Evolutionary conservation across 1,284 basidiomycete species (phyloP), one percentile per base, ranked within the genome.

Genomic region (Ceratobasidium sp.): DNA sequence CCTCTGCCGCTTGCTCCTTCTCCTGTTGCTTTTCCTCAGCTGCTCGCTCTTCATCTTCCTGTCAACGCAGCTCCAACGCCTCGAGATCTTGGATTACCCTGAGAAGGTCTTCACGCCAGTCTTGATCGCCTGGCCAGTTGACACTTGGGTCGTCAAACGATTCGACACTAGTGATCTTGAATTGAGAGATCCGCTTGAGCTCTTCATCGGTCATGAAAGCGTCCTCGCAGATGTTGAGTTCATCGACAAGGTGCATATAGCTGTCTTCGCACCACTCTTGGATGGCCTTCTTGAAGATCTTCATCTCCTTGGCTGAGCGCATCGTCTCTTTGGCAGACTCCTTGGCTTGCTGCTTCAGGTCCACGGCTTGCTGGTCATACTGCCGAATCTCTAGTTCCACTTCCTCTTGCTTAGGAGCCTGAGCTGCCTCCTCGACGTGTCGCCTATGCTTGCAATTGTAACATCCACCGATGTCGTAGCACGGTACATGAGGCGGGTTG

Each of bases 381-480:
- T 23, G 3, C 14, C 12, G 3, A 21, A 38, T 38, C 2, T 9
- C 14, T 3, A 58, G 33, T 12, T 58, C 54, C 2, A 33, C 12
- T 18, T 30, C 56, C 12, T 58, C 56, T 1, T 12, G 56, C 14
- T 58, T 58, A 6, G 30, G 4, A 16, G 11, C 9, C n/a, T n/a
- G n/a, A n/a, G n/a, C n/a, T n/a, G n/a, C n/a, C n/a, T n/a, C n/a
- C n/a, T n/a, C n/a, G n/a, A n/a, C n/a, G n/a, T n/a, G n/a, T n/a
- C n/a, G n/a, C n/a, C n/a, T n/a, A n/a, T n/a, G 56, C 6, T 14
- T 21, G n/a, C 56, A 58, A 5, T 21, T 33, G 5, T 58, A 4
- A 12, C 56, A 58, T 33, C 56, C 56, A 6, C 56, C 56, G 18
- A 58, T 7, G n/a, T 58, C 30, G 56, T 18, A 18, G 36, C 56